These are phyloP conservation scores for Gryganskiella cystojenkinii DNA, from an alignment of 192 early-diverging fungal species.

Conservation along the genomic window DNA sequence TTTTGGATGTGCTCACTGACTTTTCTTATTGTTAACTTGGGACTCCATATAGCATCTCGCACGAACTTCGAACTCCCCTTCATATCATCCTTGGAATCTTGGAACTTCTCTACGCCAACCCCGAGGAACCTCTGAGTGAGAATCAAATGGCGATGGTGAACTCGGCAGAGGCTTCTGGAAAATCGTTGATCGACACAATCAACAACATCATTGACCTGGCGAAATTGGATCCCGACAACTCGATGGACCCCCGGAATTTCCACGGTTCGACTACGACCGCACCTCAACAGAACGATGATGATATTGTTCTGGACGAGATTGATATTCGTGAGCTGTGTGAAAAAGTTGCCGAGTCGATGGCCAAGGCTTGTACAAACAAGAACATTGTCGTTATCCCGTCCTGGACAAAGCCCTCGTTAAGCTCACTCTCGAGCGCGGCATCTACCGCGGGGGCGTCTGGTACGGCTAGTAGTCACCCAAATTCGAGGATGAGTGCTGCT, in stretches of 20 bases:
- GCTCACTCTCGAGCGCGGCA: conserved; percentile 19
- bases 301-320: conserved; percentile 18
- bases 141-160: conserved; percentile 44
- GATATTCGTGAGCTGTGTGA: conserved; percentile 49
- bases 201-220: conserved; percentile 38
- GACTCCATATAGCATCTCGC: conserved; percentile 49
- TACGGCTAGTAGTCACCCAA: conserved; percentile 3
- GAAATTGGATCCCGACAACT: conserved; percentile 36
- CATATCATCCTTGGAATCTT: conserved; percentile 62
- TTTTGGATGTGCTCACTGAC: no score
- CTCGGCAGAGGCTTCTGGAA: conserved; percentile 55
- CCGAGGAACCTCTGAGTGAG: conserved; percentile 34
- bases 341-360: conserved; percentile 34
- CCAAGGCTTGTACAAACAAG: conserved; percentile 37
- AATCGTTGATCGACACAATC: conserved; percentile 35
- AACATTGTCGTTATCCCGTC: conserved; percentile 31
- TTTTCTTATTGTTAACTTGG: no score
- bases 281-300: conserved; percentile 9
- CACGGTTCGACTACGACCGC: not conserved
- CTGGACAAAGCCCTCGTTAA: conserved; percentile 34
- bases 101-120: conserved; percentile 54
- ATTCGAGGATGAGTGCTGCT: not conserved
- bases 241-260: conserved; percentile 5
- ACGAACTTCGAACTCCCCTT: conserved; percentile 65
- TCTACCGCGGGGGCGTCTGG: conserved; percentile 12